Base-by-base conservation (phyloP, 1,139 yeast genomes). In the Suhomyces terraborum region DNA sequence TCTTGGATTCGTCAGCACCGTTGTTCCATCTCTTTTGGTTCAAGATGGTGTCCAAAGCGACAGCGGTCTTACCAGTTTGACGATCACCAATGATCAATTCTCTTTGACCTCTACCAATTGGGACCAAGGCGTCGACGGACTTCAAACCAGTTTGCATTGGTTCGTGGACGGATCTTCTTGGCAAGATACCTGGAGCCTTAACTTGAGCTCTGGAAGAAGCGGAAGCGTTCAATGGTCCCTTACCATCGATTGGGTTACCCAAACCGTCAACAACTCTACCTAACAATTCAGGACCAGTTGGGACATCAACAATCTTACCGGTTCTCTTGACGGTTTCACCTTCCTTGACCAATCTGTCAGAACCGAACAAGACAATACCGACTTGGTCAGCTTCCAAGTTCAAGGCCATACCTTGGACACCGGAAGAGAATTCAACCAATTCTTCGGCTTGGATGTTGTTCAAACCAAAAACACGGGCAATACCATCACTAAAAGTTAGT, bases 401-500 rank as follows among this genome's bases (percentile, higher is more conserved):
- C 72, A 94, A 83, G 66, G 98, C 98, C 99, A 94, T 94, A 86
- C 98, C 99, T 79, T 91, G 89, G 65, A 93, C 98, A 81, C 99
- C 98, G 49, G 98, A 89, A 51, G 97, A 80, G 80, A 94, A 94
- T 79, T 94, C 98, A 64, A 94, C 98, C 74, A 94, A 84, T 79
- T 94, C 99, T 80, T 93, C 98, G 67, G 98, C 98, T 82, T 93
- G 98, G 74, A 91, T 85, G 84, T 94, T 94, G 94, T 91, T 93
- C 66, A 94, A 82, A 77, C 99, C 99, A 78, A 88, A 93, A 66
- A 93, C 96, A 84, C 98, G 95, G 72, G 98, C 99, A 70, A 93
- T 93, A 91, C 99, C 99, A 77, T 94, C 99, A 84, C 98, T 41
- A 41, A 52, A 39, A 46, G 66, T 61, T 60, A 61, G 65, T 60